Evolutionary conservation across 2,329 filamentous ascomycete genomes (phyloP), one percentile per base, ranked within the genome.

Genomic region (Bipolaris bicolor): DNA sequence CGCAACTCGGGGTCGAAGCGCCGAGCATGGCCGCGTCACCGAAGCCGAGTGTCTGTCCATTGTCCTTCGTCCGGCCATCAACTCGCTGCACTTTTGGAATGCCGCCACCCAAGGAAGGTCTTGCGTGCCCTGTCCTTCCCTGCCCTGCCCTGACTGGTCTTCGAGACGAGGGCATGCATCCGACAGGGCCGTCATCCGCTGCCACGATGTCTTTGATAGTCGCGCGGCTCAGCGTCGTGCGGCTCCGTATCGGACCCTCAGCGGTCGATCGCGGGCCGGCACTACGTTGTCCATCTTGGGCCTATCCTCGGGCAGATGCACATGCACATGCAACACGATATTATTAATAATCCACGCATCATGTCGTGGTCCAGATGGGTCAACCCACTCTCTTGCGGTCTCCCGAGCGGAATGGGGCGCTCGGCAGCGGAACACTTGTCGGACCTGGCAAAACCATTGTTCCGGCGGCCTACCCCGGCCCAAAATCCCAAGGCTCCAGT

Each of bases 391-490:
- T 31, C 29, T 31, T 31, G 29, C 29, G 10, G 29, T 31, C 29
- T 31, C 11, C 39, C 15, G 39, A 11, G 16, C 18, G 39, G 39
- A 24, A 41, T 22, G 20, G 18, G 39, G 11, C 22, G 40, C 24
- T n/a, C 4, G 47, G 47, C 33, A 41, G 20, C 41, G 41, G 40
- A 43, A 31, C 31, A 18, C 37, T 11, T 2, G 3, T 46, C 49
- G 54, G 54, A 18, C 0, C 2, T 39, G 55, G 55, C 29, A 18
- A 40, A 47, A 53, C 49, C 11, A 15, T 57, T 34, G 7, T 39
- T 48, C 59, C 52, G 55, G n/a, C 18, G 24, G 7, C 44, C 44
- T 56, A 56, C 59, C 57, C 57, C 52, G 59, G 36, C 51, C 29
- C 9, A 39, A 50, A 31, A 36, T 36, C 31, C 18, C 37, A 18